Conservation (phyloP, 2,329 filamentous ascomycete species). For the Leptographium procerum region DNA sequence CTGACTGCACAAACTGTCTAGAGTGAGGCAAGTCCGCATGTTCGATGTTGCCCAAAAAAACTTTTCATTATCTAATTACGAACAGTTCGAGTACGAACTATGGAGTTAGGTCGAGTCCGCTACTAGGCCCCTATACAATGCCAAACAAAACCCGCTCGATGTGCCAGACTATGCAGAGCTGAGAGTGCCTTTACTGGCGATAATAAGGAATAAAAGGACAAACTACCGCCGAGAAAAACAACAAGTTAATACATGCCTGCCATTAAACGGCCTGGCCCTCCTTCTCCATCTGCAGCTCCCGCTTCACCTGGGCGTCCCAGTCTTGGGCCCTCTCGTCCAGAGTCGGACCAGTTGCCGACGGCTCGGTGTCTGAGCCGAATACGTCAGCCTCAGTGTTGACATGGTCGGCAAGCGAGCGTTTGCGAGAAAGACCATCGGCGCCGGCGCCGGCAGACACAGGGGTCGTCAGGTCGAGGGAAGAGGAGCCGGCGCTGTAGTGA, state of each 20-base stretch:
- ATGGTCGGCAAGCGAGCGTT: slow-evolving; percentile 7
- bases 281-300: slow-evolving; percentile 1
- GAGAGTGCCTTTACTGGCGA: neutral
- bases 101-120: too few species aligned
- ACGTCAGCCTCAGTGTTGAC: slow-evolving; percentile 15
- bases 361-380: slow-evolving; percentile 10
- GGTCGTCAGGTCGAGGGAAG: neutral
- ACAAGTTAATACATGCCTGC: neutral
- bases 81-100: too few species aligned
- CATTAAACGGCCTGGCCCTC: neutral
- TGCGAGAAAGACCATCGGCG: neutral
- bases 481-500: slow-evolving; percentile 26
- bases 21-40: too few species aligned
- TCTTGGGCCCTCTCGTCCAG: neutral
- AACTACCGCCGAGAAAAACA: neutral
- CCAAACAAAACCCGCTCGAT: too few species aligned
- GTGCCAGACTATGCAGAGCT: too few species aligned
- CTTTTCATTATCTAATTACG: too few species aligned
- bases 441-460: neutral
- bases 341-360: neutral
- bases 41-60: too few species aligned
- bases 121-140: too few species aligned
- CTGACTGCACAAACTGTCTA: too few species aligned
- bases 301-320: neutral
- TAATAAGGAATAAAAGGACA: neutral